These are phyloP conservation scores for Ascocoryne sarcoides DNA, from an alignment of 2,329 filamentous ascomycete species.

Conservation along the genomic window DNA sequence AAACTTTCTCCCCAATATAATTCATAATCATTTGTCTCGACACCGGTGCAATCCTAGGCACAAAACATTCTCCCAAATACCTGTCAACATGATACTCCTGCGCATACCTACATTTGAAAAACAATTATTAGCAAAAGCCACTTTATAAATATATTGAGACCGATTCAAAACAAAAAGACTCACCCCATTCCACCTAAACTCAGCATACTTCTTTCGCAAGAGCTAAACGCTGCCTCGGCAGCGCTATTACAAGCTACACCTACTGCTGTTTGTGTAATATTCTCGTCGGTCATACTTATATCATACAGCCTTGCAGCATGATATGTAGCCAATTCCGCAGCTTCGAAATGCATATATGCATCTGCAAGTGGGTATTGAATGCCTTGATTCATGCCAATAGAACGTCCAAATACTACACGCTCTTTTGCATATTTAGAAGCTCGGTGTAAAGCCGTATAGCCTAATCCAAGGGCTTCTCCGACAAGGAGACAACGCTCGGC, in stretches of 20 bases:
- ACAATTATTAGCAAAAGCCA: too few relatives aligned
- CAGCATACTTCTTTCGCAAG: constrained; percentile 52
- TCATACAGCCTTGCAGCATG: constrained; percentile 58
- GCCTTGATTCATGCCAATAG: constrained; percentile 58
- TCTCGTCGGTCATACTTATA: constrained; percentile 39
- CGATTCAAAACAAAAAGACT: too few relatives aligned
- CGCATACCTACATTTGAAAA: too few relatives aligned
- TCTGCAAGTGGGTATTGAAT: constrained; percentile 58
- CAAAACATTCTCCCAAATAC: constrained; percentile 55
- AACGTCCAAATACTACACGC: constrained; percentile 54
- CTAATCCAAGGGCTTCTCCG: constrained; percentile 71
- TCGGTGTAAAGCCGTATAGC: constrained; percentile 59
- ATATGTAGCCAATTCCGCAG: constrained; percentile 55
- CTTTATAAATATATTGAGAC: too few relatives aligned
- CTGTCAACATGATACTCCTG: constrained; percentile 57
- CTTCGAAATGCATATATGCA: constrained; percentile 56
- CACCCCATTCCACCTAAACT: constrained; percentile 55
- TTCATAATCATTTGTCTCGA: constrained; percentile 70
- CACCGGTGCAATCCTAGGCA: constrained; percentile 56
- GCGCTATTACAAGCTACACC: constrained; percentile 60
- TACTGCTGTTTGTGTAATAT: constrained; percentile 45
- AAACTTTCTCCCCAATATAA: constrained; percentile 58
- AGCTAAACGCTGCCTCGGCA: constrained; percentile 53
- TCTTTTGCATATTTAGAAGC: constrained; percentile 59
- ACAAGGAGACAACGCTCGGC: constrained; percentile 68